Conservation (phyloP, 2,329 filamentous ascomycete species). For the Alternaria conjuncta region DNA sequence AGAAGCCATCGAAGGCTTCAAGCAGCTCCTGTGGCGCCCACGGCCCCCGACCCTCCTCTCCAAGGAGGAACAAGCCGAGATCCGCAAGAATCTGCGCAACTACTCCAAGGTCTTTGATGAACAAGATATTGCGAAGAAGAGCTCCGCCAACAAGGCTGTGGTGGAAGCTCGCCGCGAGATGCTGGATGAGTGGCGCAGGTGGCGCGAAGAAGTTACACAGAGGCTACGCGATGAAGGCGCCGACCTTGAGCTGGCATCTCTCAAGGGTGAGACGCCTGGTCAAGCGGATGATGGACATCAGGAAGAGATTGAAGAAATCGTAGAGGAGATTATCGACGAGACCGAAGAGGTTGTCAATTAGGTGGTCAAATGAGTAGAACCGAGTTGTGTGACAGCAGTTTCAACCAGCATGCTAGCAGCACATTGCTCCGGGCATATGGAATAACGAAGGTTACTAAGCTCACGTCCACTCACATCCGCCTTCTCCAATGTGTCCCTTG, state of each 20-base stretch:
- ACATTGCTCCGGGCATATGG: not conserved
- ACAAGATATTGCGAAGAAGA: slow-evolving; percentile 90
- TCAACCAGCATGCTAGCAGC: not conserved
- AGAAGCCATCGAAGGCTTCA: slow-evolving; percentile 94
- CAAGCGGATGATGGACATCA: slow-evolving; percentile 56
- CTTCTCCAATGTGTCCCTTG: not conserved
- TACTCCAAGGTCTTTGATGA: slow-evolving; percentile 96
- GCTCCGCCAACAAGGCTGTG: slow-evolving; percentile 91
- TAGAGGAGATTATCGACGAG: slow-evolving; percentile 90
- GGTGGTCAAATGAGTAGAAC: not conserved
- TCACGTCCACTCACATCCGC: not conserved
- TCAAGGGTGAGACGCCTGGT: slow-evolving; percentile 50
- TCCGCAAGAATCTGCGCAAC: slow-evolving; percentile 97
- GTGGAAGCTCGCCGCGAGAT: slow-evolving; percentile 83
- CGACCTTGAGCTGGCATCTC: slow-evolving; percentile 62
- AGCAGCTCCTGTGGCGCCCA: slow-evolving; percentile 95
- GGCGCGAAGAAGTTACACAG: slow-evolving; percentile 74
- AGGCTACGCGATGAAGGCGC: slow-evolving; percentile 68
- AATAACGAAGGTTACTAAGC: not conserved
- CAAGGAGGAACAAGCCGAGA: slow-evolving; percentile 96
- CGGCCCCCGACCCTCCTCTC: slow-evolving; percentile 87
- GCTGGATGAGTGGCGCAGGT: slow-evolving; percentile 87
- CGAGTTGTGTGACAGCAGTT: not conserved
- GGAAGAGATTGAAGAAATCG: slow-evolving; percentile 73
- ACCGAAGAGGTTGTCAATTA: slow-evolving; percentile 73